Evolutionary conservation across 2,329 filamentous ascomycete species (phyloP).

Genomic region (Beauveria sp.): DNA sequence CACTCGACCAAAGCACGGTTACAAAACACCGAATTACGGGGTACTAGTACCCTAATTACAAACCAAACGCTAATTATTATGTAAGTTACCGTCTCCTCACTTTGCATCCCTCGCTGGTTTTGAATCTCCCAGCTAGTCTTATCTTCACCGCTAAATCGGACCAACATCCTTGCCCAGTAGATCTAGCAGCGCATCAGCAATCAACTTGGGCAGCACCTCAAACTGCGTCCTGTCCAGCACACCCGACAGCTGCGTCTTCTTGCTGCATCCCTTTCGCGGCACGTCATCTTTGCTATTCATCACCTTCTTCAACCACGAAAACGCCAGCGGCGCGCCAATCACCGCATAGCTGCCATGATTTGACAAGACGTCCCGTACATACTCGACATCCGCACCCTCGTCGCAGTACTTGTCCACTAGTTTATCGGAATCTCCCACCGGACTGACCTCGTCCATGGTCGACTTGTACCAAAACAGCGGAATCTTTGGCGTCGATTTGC

Average conservation of each 20-base stretch:
- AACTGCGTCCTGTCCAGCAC: neutral
- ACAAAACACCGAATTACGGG: too few relatives aligned
- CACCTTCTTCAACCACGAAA: conserved; percentile 1
- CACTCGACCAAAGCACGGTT: too few relatives aligned
- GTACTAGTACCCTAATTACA: too few relatives aligned
- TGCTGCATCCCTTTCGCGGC: neutral
- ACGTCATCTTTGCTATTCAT: neutral
- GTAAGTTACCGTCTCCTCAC: too few relatives aligned
- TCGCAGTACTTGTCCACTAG: conserved; percentile 5
- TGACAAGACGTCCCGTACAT: conserved; percentile 2
- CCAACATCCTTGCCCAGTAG: neutral
- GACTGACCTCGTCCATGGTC: neutral
- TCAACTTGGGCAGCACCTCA: conserved; percentile 1
- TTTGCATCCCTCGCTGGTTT: neutral
- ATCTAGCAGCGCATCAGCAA: neutral
- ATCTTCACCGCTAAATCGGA: neutral
- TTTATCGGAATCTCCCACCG: neutral
- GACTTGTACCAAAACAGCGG: conserved; percentile 10
- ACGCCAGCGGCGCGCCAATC: neutral
- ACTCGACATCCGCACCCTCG: conserved; percentile 1
- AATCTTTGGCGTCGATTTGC: neutral
- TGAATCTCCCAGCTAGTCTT: neutral
- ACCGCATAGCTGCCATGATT: neutral
- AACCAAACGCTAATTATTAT: too few relatives aligned
- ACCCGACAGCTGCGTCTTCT: neutral